phyloP scores from a whole-genome alignment of 805 yeast genomes.

The Metschnikowia aberdeeniae region DNA sequence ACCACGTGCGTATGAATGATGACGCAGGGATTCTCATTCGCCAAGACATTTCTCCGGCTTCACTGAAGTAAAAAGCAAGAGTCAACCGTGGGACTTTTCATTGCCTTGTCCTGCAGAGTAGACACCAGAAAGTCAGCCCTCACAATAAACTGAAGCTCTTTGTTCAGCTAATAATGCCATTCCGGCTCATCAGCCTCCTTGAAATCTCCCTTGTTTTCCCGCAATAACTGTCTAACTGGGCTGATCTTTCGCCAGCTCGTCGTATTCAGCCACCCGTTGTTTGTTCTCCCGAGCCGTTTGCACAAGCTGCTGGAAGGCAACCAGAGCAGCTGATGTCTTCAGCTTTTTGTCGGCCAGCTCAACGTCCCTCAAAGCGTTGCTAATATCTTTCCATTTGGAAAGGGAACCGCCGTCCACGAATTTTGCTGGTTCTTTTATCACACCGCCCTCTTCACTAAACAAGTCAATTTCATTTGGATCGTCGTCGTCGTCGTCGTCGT shows the following conservation, averaged over 20 bases:
- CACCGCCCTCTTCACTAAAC: slow-evolving; percentile 31
- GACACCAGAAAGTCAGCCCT: too few relatives aligned
- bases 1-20: too few relatives aligned
- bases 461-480: slow-evolving; percentile 46
- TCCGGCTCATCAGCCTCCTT: too few relatives aligned
- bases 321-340: slow-evolving; percentile 43
- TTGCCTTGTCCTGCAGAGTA: too few relatives aligned
- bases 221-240: not conserved
- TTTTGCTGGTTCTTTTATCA: slow-evolving; percentile 9
- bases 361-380: slow-evolving; percentile 21
- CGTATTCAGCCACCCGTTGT: slow-evolving; percentile 34
- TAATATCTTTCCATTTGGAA: slow-evolving; percentile 29
- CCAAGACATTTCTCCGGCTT: too few relatives aligned
- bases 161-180: too few relatives aligned
- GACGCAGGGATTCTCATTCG: too few relatives aligned
- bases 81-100: too few relatives aligned
- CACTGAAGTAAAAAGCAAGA: too few relatives aligned
- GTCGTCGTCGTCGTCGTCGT: slow-evolving; percentile 41
- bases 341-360: slow-evolving; percentile 5
- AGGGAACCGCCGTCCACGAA: slow-evolving; percentile 13
- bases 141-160: too few relatives aligned
- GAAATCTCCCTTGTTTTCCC: too few relatives aligned
- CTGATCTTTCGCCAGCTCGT: slow-evolving; percentile 3
- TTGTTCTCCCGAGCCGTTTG: slow-evolving; percentile 61
- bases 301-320: slow-evolving; percentile 67